These are phyloP conservation scores for Quercus dentata DNA, from an alignment of 306 rosid species.

Conservation along the genomic window DNA sequence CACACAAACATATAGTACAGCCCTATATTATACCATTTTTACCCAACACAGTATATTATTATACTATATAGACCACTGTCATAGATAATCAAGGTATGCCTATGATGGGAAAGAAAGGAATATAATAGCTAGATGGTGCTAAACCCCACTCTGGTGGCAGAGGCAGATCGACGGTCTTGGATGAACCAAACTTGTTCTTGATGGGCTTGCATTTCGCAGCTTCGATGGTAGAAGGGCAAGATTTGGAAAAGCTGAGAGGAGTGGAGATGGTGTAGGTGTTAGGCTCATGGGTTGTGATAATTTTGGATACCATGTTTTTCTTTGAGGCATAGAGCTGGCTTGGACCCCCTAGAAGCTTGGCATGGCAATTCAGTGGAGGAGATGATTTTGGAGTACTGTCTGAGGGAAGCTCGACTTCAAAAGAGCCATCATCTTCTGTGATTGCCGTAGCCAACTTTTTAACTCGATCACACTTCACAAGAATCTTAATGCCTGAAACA, in stretches of 20 bases:
- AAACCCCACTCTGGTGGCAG: conserved; percentile 82
- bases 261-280: conserved; percentile 49
- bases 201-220: conserved; percentile 24
- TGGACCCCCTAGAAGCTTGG: conserved; percentile 65
- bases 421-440: conserved; percentile 61
- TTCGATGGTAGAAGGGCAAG: conserved; percentile 42
- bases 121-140: conserved; percentile 69
- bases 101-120: conserved; percentile 81
- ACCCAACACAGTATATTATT: no score
- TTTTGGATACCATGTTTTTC: conserved; percentile 33
- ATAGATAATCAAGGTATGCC: conserved; percentile 45
- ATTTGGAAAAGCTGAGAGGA: conserved; percentile 53
- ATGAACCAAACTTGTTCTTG: conserved; percentile 34
- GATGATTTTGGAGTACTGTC: conserved; percentile 11
- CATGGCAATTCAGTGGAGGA: conserved; percentile 35
- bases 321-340: conserved; percentile 46
- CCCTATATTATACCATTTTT: no score
- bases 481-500: conserved; percentile 53
- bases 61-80: no score
- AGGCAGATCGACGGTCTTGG: conserved; percentile 65
- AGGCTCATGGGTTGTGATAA: conserved; percentile 32
- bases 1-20: no score
- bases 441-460: conserved; percentile 37
- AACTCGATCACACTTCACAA: conserved; percentile 61
- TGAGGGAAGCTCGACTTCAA: conserved; percentile 42